These are phyloP conservation scores for Acanthamoeba healyi DNA, from an alignment of 208 protist genomes.

Conservation along the genomic window DNA sequence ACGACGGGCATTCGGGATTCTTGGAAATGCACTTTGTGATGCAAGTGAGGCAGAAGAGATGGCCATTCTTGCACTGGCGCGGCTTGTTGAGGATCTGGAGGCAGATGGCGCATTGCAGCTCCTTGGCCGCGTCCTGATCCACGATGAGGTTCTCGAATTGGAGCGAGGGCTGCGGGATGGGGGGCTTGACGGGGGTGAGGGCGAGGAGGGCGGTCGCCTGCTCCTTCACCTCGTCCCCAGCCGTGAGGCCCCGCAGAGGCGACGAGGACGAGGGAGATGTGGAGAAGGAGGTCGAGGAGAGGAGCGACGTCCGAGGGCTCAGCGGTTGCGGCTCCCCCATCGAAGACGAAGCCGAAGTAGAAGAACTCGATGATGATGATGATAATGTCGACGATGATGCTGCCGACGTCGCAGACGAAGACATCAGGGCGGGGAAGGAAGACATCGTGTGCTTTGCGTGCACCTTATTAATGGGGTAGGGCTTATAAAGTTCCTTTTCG, in stretches of 20 bases:
- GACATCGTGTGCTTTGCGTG: too few relatives aligned
- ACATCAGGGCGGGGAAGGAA: neutral
- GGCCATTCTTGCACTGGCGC: slow-evolving; percentile 81
- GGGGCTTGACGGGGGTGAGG: neutral
- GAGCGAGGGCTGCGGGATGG: slow-evolving; percentile 19
- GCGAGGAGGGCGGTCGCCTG: neutral
- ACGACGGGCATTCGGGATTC: slow-evolving; percentile 76
- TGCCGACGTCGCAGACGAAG: too few relatives aligned
- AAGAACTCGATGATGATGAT: neutral
- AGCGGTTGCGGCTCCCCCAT: slow-evolving; percentile 2
- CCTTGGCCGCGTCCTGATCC: slow-evolving; percentile 78
- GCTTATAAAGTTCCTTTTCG: too few relatives aligned
- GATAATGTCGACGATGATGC: too few relatives aligned
- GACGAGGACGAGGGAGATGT: neutral
- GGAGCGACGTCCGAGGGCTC: slow-evolving; percentile 17
- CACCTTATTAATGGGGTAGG: too few relatives aligned
- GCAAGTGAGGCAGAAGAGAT: slow-evolving; percentile 79
- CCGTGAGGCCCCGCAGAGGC: neutral
- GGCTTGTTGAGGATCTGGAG: slow-evolving; percentile 79
- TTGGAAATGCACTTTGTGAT: slow-evolving; percentile 76
- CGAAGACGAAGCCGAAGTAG: neutral
- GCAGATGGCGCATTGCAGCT: slow-evolving; percentile 81
- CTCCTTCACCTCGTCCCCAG: slow-evolving; percentile 30
- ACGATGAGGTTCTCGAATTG: slow-evolving; percentile 77
- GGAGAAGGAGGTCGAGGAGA: slow-evolving; percentile 2